Evolutionary conservation across 1,284 basidiomycete genomes (phyloP), one percentile per base, ranked within the genome.

Genomic region (Ceratobasidium sp.): DNA sequence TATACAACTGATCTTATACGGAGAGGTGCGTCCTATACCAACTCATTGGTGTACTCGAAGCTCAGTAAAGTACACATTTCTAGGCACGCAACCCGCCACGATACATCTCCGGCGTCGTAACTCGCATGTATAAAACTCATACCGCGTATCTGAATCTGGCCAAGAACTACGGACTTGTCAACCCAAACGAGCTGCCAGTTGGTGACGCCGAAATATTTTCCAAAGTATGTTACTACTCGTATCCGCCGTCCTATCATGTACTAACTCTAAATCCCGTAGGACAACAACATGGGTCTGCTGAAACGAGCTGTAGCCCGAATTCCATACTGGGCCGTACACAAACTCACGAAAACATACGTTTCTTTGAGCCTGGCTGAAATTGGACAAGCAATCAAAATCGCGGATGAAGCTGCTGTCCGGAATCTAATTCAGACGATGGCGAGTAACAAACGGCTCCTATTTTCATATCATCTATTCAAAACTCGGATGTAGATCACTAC

Each of bases 321-420:
- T 3, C 91, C 92, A 0, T 88, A 92, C 56, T 94, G 94, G 90
- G 86, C 90, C 68, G 89, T 96, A 80, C 91, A 91, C 83, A 92
- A 90, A 82, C 87, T 96, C 67, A 95, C 92, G 0, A 88, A 89
- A 69, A 94, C 94, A 6, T 96, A 95, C 82, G 88, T 94, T 57
- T 92, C 92, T 0, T 88, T 96, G 7, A 88, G 91, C 28, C 85
- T 96, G 7, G 83, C 85, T 0, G 93, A 95, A 79, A 92, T 96
- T 70, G 92, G 89, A 3, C 86, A 86, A 33, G 87, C 88, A 13
- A 87, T 93, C 61, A 90, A 89, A 28, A 44, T 69, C 64, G 13
- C 75, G 38, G 66, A 77, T 64, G 33, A 73, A 61, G 88, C 88
- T 42, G 88, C 88, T 56, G 90, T 93, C 13, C 87, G 90, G 42